Percentiles rank a stretch among this genome's conserved stretches.
Evolutionary conservation across 768 basidiomycete genomes (phyloP).

Genomic region (Hericium rajendrae): DNA sequence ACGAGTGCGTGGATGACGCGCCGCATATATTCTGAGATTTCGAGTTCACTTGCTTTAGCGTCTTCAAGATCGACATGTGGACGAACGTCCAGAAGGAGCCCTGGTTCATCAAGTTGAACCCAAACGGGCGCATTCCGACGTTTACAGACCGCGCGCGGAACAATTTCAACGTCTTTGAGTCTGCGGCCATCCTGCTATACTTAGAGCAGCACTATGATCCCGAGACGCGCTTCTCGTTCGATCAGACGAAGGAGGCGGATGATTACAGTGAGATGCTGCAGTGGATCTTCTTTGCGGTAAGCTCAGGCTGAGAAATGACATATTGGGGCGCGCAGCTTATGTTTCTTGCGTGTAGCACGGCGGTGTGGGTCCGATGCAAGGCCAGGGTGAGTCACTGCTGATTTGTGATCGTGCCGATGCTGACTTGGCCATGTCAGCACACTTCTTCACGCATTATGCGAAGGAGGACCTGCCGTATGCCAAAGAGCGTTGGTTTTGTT

Average conservation of each 20-base stretch:
- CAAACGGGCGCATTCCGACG: constrained; percentile 64
- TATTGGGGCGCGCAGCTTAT: background rate
- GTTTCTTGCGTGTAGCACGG: constrained; percentile 44
- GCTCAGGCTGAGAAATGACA: constrained; percentile 6
- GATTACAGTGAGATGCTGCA: constrained; percentile 66
- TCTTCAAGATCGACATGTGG: constrained; percentile 44
- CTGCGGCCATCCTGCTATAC: constrained; percentile 73
- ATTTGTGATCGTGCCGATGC: background rate
- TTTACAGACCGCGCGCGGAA: constrained; percentile 52
- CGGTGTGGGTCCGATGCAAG: constrained; percentile 81
- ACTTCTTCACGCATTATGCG: constrained; percentile 57
- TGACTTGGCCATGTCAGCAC: constrained; percentile 29
- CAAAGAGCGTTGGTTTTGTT: constrained; percentile 41
- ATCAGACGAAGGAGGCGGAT: constrained; percentile 39
- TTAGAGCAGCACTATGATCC: constrained; percentile 75
- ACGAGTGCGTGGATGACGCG: constrained; percentile 31
- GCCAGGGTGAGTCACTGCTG: constrained; percentile 33
- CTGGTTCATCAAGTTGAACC: constrained; percentile 71
- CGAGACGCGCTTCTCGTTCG: constrained; percentile 58
- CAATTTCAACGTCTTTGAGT: constrained; percentile 65
- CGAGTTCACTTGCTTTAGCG: constrained; percentile 22
- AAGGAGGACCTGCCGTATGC: constrained; percentile 62
- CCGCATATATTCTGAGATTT: background rate
- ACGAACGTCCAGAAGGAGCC: constrained; percentile 70
- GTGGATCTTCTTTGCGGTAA: constrained; percentile 83